These are phyloP conservation scores for Neofusicoccum sp. DNA, from an alignment of 2,329 filamentous ascomycete species.

Conservation along the genomic window DNA sequence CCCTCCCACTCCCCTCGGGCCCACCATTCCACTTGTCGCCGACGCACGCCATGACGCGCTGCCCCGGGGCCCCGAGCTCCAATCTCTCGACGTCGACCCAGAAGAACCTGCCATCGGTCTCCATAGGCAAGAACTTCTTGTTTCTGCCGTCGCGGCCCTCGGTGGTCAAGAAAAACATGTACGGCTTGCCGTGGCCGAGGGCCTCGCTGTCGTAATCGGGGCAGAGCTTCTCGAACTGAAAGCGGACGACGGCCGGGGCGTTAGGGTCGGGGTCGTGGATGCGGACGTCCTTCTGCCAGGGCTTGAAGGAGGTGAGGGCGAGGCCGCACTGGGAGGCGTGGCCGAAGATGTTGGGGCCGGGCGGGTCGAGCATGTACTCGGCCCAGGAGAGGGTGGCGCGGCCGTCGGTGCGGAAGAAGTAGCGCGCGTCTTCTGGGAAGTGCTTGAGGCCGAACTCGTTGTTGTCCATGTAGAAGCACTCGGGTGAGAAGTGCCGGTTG, in stretches of 20 bases:
- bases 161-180: conserved; percentile 67
- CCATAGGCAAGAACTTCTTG: conserved; percentile 65
- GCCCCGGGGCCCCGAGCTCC: conserved; percentile 48
- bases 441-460: conserved; percentile 79
- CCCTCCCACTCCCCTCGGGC: conserved; percentile 13
- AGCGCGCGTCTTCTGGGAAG: conserved; percentile 65
- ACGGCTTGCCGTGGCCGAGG: conserved; percentile 64
- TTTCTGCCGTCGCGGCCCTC: conserved; percentile 61
- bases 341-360: conserved; percentile 47
- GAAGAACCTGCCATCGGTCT: conserved; percentile 74
- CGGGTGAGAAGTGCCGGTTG: conserved; percentile 65
- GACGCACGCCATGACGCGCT: conserved; percentile 3
- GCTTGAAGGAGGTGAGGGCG: conserved; percentile 59
- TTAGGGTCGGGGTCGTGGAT: conserved; percentile 50
- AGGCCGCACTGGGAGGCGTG: conserved; percentile 50
- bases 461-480: conserved; percentile 63
- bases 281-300: conserved; percentile 58
- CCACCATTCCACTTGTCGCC: conserved; percentile 13
- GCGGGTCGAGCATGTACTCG: conserved; percentile 69
- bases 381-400: conserved; percentile 66
- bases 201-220: conserved; percentile 77
- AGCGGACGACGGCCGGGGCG: conserved; percentile 56
- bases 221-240: conserved; percentile 77
- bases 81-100: conserved; percentile 66
- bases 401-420: conserved; percentile 76